Percentiles rank a stretch among this genome's conserved stretches.
phyloP scores from a whole-genome alignment of 2,329 filamentous ascomycete species.

The Verticillium klebahnii region DNA sequence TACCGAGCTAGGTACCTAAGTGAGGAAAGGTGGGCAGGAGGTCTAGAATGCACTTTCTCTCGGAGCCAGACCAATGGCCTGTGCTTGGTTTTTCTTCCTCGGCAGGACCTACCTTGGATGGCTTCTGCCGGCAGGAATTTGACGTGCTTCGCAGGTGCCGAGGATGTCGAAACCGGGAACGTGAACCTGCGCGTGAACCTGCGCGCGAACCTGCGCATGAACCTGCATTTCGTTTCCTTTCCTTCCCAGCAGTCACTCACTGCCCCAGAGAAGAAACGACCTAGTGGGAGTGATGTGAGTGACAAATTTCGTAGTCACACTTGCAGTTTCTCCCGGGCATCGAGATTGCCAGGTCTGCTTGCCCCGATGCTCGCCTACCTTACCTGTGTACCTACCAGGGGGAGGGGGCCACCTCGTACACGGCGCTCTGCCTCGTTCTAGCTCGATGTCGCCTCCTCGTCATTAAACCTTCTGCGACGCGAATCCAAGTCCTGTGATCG shows the following conservation, averaged over 20 bases:
- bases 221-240: background rate
- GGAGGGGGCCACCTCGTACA: no score
- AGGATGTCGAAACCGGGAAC: background rate
- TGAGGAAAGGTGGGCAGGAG: background rate
- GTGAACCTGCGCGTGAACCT: background rate
- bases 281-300: background rate
- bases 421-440: no score
- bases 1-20: background rate
- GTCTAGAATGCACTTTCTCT: background rate
- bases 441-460: background rate
- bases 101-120: background rate
- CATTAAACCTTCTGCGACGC: background rate
- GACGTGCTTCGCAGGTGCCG: background rate
- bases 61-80: background rate
- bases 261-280: background rate
- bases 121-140: background rate
- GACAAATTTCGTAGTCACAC: background rate
- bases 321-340: no score
- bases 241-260: background rate
- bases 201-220: background rate
- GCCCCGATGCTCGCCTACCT: background rate
- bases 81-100: background rate
- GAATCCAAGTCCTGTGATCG: background rate
- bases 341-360: background rate
- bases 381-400: background rate